A percentile compares a stretch with the other conserved stretches of the same genome.
These are phyloP conservation scores for Penicillium crustosum DNA, from an alignment of 2,329 filamentous ascomycete genomes.

Conservation along the genomic window DNA sequence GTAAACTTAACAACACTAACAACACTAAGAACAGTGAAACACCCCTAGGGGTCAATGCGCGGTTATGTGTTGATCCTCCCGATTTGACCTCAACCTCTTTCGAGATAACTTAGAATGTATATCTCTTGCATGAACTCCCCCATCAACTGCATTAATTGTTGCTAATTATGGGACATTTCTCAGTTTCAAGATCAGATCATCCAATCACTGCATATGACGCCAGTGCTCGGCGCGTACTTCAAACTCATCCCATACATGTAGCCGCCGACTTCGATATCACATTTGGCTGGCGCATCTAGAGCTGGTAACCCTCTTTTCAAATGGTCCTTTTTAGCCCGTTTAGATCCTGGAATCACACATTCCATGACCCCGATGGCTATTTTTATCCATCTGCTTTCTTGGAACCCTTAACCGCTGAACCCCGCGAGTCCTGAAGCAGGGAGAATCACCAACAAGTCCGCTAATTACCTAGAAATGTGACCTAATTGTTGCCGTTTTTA, in stretches of 20 bases:
- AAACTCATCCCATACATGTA: conserved; percentile 23
- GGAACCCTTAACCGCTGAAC: conserved; percentile 21
- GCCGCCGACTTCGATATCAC: conserved; percentile 26
- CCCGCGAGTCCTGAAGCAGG: conserved; percentile 22
- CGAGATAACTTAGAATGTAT: neutral
- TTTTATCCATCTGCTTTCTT: conserved; percentile 19
- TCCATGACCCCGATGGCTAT: conserved; percentile 18
- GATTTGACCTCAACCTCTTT: neutral
- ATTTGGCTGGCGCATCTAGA: conserved; percentile 8
- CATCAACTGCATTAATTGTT: conserved; percentile 10
- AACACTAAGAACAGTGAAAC: neutral
- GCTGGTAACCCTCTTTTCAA: conserved; percentile 3
- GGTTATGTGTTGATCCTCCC: neutral
- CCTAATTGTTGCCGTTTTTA: conserved; percentile 31
- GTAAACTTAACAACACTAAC: neutral
- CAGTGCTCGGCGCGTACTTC: conserved; percentile 25
- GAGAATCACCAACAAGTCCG: conserved; percentile 16
- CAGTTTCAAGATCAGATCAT: neutral
- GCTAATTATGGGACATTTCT: conserved; percentile 28
- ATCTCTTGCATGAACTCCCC: conserved; percentile 1
- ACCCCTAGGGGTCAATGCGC: conserved; percentile 3
- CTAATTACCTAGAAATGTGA: conserved; percentile 27
- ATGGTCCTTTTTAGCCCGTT: neutral
- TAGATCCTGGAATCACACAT: conserved; percentile 9
- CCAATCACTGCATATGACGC: conserved; percentile 15